Percentiles rank a stretch among this genome's conserved stretches.
Evolutionary conservation across 2,329 filamentous ascomycete species (phyloP).

Genomic region (Juglanconis juglandina): DNA sequence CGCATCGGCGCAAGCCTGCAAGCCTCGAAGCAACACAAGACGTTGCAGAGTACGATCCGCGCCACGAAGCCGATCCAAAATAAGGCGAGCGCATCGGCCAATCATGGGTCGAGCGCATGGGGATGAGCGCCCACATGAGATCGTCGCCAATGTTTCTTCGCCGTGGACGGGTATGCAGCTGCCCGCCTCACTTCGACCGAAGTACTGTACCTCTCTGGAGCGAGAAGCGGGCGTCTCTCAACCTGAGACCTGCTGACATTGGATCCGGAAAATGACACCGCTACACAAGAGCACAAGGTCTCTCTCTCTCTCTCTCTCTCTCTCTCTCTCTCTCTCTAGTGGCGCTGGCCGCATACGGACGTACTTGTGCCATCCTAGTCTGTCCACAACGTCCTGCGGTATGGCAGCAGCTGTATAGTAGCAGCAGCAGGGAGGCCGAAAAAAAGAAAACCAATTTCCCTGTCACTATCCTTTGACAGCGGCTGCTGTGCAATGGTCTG

Average conservation of each 20-base stretch:
- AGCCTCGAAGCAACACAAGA: background rate
- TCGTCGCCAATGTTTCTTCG: slow-evolving; percentile 15
- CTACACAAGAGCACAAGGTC: slow-evolving; percentile 12
- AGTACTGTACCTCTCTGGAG: background rate
- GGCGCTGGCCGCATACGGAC: slow-evolving; percentile 1
- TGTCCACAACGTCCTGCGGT: background rate
- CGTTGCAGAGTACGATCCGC: slow-evolving; percentile 7
- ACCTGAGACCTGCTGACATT: slow-evolving; percentile 12
- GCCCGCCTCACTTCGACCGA: slow-evolving; percentile 15
- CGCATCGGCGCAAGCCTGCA: background rate
- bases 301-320: too few species aligned
- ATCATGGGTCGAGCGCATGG: slow-evolving; percentile 5
- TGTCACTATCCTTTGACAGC: slow-evolving; percentile 11
- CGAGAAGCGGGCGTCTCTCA: slow-evolving; percentile 15
- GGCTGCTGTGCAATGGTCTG: slow-evolving; percentile 6
- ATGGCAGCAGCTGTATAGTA: background rate
- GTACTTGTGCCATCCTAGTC: background rate
- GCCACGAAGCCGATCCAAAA: slow-evolving; percentile 15
- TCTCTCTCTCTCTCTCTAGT: background rate
- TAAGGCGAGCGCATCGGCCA: slow-evolving; percentile 16
- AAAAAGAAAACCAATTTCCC: background rate
- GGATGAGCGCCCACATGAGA: slow-evolving; percentile 7
- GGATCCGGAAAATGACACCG: slow-evolving; percentile 7
- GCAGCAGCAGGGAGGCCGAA: background rate
- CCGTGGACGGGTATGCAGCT: background rate